Conservation (phyloP, 1,139 yeast genomes). For the Lodderomyces orthopsilosis region DNA sequence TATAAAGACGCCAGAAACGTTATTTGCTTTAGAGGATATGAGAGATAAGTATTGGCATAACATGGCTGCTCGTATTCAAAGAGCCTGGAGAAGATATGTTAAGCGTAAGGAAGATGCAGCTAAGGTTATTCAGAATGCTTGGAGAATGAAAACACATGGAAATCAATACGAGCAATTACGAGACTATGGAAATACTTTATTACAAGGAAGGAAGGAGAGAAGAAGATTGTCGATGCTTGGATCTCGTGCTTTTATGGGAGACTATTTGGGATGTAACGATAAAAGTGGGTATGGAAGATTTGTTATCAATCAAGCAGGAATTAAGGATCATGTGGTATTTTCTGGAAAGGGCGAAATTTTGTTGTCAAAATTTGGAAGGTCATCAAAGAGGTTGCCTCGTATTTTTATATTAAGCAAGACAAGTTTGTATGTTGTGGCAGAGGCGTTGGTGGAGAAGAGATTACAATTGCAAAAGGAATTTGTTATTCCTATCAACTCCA, state of each 20-base stretch:
- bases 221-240: conserved; percentile 86
- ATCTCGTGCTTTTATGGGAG: conserved; percentile 90
- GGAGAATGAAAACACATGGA: conserved; percentile 80
- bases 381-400: conserved; percentile 76
- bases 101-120: conserved; percentile 88
- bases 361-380: conserved; percentile 86
- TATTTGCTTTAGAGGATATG: conserved; percentile 94
- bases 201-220: conserved; percentile 82
- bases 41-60: conserved; percentile 97
- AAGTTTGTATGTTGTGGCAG: conserved; percentile 67
- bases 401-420: conserved; percentile 66
- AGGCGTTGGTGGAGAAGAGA: conserved; percentile 69
- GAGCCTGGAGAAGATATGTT: conserved; percentile 90
- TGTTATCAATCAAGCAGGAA: conserved; percentile 62
- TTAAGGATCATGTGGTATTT: conserved; percentile 69
- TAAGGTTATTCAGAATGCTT: conserved; percentile 74
- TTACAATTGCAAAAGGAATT: conserved; percentile 66
- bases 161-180: conserved; percentile 79
- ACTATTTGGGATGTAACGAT: conserved; percentile 83
- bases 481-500: conserved; percentile 56
- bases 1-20: conserved; percentile 94
- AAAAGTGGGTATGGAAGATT: conserved; percentile 69
- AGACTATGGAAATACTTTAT: conserved; percentile 72
- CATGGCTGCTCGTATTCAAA: conserved; percentile 96
- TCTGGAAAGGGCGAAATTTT: conserved; percentile 80